Base-by-base conservation (phyloP, 495 filamentous ascomycete genomes). In the Lepraria neglecta region DNA sequence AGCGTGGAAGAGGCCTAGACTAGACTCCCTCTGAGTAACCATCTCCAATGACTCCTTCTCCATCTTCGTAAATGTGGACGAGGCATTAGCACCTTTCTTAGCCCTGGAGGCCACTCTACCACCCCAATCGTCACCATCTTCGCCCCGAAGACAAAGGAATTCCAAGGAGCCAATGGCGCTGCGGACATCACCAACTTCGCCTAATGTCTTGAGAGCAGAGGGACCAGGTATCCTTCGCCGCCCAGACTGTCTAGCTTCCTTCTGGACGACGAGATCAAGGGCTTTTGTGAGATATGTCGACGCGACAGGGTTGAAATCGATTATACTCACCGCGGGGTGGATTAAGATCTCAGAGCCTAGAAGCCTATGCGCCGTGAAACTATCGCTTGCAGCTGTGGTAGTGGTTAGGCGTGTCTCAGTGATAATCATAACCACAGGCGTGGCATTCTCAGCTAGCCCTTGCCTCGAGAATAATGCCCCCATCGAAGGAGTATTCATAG, bases 291-390 rank as follows among this genome's bases (percentile, higher is more conserved):
- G 82, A 44, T 91, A 84, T 0, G 94, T 95, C 0, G 90, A 85
- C 10, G 95, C 95, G 65, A 97, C 85, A 27, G 86, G 82, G 71
- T 97, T 97, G 72, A 96, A 97, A 65, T 92, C 90, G 55, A 99
- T 88, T 4, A 87, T 78, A 12, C 80, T 82, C 5, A 87, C 84
- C 30, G 82, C 82, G 2, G 87, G 84, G 70, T 97, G 89, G 50
- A 85, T 82, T 12, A 88, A 80, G 38, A 99, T 85, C 60, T 91
- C 86, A 2, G 90, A 85, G 0, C 95, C 92, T 11, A 99, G 82
- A 43, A 99, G 72, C 19, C 90, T 84, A 75, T 96, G 87, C 2
- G 87, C 90, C 0, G 91, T 97, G 64, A 99, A 89, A 69, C 86
- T 96, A 67, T 96, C 90, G 33, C 88, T 83, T 4, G 84, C 81